These are phyloP conservation scores for Colletotrichum abscissum DNA, from an alignment of 2,329 filamentous ascomycete species.

Conservation along the genomic window DNA sequence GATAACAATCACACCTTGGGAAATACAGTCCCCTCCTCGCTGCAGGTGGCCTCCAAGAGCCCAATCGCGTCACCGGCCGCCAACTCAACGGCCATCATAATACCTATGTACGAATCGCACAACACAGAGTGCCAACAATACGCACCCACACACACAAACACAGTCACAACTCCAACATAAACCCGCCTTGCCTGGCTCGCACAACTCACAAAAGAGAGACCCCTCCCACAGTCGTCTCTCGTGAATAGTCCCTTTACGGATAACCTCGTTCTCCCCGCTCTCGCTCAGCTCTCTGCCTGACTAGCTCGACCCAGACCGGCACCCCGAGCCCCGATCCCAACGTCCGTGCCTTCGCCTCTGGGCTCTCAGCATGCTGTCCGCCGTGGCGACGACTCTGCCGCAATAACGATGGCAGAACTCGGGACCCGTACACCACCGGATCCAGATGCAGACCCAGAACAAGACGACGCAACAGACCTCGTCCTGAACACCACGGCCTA, in stretches of 20 bases:
- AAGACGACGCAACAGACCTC: neutral
- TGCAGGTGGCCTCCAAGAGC: constrained; percentile 1
- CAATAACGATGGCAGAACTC: constrained; percentile 33
- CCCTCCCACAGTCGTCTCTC: neutral
- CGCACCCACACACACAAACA: neutral
- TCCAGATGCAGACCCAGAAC: neutral
- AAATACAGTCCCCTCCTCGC: neutral
- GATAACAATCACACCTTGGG: constrained; percentile 2
- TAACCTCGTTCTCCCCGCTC: constrained; percentile 20
- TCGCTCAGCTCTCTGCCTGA: neutral
- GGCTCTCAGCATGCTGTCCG: constrained; percentile 30
- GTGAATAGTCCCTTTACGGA: neutral
- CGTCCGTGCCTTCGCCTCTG: constrained; percentile 13
- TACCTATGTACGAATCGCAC: too few relatives aligned
- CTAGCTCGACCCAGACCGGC: neutral
- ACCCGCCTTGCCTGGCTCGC: constrained; percentile 4
- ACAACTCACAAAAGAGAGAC: neutral
- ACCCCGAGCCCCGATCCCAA: neutral
- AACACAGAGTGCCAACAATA: neutral
- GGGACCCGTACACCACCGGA: constrained; percentile 2
- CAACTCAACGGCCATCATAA: neutral
- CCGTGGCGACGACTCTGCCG: constrained; percentile 24
- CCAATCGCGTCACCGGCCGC: constrained; percentile 15
- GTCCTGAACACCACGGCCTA: neutral
- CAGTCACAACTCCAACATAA: constrained; percentile 19